Percentiles rank a stretch among this genome's conserved stretches.
Conservation (phyloP, 176 grass and related monocot species). For the Hsuehochloa calcarea region DNA sequence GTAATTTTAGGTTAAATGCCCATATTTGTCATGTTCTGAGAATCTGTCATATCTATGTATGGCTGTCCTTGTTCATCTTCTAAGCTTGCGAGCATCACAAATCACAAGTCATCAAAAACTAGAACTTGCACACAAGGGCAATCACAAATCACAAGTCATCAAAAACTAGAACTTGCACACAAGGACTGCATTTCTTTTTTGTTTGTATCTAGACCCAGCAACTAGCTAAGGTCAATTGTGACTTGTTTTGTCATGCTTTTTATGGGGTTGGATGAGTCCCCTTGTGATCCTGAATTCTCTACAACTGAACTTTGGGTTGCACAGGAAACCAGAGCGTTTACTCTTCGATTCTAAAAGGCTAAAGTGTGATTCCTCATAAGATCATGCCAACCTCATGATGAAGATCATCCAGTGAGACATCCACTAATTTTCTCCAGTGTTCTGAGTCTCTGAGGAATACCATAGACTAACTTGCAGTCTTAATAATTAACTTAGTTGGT, state of each 20-base stretch:
- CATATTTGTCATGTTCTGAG: neutral
- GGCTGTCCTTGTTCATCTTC: neutral
- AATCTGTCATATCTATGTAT: neutral
- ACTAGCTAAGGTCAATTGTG: neutral
- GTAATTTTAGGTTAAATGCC: no score
- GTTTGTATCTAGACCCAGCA: neutral
- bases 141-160: neutral
- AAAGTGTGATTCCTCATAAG: neutral
- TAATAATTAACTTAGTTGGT: neutral
- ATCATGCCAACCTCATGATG: neutral
- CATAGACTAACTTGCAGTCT: neutral
- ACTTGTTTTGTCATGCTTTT: neutral
- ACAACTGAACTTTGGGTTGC: neutral
- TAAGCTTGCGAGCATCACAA: neutral
- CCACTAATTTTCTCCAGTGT: neutral
- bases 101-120: neutral
- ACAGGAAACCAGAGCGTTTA: neutral
- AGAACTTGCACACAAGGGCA: neutral
- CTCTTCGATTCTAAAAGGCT: neutral
- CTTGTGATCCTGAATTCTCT: neutral
- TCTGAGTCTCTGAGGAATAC: neutral
- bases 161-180: neutral
- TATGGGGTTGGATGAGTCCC: neutral
- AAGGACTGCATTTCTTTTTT: neutral
- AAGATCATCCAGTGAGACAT: neutral